Evolutionary conservation across 495 filamentous ascomycete genomes (phyloP), one percentile per base, ranked within the genome.

Genomic region (Penicillium waksmanii): DNA sequence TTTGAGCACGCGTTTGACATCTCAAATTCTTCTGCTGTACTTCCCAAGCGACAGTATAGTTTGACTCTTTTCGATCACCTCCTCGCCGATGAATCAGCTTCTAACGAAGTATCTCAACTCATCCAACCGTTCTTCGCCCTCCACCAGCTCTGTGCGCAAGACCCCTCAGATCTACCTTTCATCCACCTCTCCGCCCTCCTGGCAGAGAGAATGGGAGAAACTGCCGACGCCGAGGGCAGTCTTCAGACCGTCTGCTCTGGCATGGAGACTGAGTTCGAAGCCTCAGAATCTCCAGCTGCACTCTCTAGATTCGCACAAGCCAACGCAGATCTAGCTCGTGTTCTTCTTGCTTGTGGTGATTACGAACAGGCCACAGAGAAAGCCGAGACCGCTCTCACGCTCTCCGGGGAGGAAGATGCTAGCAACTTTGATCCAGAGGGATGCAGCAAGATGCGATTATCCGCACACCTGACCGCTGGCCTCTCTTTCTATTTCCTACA

Each of bases 1-100:
- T 97, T 97, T 67, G 91, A 90, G n/a, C 95, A 99, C 74, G 93
- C 94, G 5, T 93, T 96, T 76, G 95, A 96, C 61, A 96, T 99
- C 53, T 84, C 92, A 0, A 87, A 88, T 47, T 88, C 89, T 3
- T 87, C 89, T 5, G 86, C 87, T 5, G 72, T 83, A 9, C 69
- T 93, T 18, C 80, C 87, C 6, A 90, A 92, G 73, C 83, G 86
- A 42, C 89, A 90, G 69, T 97, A 92, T 64, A 78, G 90, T 0
- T 76, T 86, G 7, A 90, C 89, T 15, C 76, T 87, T 11, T 97
- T 98, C 64, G 94, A 96, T 68, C 77, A 89, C 64, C 78, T 96
- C 6, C 64, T 90, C 4, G 70, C 80, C 2, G 81, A 82, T 15
- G 69, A 82, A 9, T 66, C 79, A 0, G 72, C 74, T n/a, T 77